Evolutionary conservation across 345 rosid species (phyloP).

Genomic region (Heritiera littoralis): DNA sequence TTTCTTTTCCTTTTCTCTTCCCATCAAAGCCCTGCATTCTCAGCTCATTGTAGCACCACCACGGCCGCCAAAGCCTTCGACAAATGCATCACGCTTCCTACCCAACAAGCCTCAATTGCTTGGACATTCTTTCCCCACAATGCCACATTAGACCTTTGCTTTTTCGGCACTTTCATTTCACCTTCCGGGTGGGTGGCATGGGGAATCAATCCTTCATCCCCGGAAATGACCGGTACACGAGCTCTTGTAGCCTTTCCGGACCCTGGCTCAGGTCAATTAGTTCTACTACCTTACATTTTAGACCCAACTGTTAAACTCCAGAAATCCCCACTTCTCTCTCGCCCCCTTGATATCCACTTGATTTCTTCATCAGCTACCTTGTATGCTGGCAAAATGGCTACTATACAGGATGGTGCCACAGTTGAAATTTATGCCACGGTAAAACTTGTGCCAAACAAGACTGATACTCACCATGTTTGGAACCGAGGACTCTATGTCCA

Average conservation of each 20-base stretch:
- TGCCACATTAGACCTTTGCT: slow-evolving; percentile 75
- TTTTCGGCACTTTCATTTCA: slow-evolving; percentile 90
- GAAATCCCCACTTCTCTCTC: slow-evolving; percentile 74
- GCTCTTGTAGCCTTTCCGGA: slow-evolving; percentile 85
- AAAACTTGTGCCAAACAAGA: slow-evolving; percentile 60
- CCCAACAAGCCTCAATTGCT: slow-evolving; percentile 93
- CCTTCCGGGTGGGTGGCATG: slow-evolving; percentile 99
- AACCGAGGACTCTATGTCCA: slow-evolving; percentile 94
- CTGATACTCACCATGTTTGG: slow-evolving; percentile 80
- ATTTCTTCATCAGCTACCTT: slow-evolving; percentile 78
- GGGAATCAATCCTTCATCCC: slow-evolving; percentile 75
- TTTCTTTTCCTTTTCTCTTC: slow-evolving; percentile 33
- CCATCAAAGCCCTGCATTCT: slow-evolving; percentile 29
- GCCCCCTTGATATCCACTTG: slow-evolving; percentile 73
- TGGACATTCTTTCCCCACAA: slow-evolving; percentile 90
- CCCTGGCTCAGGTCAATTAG: slow-evolving; percentile 78
- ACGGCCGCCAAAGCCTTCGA: slow-evolving; percentile 59
- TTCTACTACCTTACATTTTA: slow-evolving; percentile 71
- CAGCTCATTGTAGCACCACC: slow-evolving; percentile 62
- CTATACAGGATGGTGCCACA: slow-evolving; percentile 69
- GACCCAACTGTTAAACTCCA: slow-evolving; percentile 89
- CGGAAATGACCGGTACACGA: slow-evolving; percentile 84
- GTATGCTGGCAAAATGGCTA: slow-evolving; percentile 88
- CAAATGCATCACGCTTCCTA: slow-evolving; percentile 78
- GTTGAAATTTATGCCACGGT: slow-evolving; percentile 72